Conservation (phyloP, 2,329 filamentous ascomycete species). For the Sporothrix phasma region DNA sequence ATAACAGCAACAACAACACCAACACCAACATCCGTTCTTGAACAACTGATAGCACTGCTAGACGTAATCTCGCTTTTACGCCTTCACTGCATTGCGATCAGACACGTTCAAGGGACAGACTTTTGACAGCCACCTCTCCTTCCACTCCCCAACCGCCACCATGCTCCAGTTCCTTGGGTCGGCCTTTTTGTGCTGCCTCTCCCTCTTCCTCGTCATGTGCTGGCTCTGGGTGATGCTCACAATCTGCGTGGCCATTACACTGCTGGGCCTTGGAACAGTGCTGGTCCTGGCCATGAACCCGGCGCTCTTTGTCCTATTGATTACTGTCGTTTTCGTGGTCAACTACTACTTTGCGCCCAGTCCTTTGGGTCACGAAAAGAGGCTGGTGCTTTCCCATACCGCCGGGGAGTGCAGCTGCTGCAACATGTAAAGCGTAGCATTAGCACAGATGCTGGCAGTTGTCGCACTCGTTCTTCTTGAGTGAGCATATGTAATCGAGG, state of each 20-base stretch:
- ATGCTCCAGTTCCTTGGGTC: not conserved
- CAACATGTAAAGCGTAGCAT: not conserved
- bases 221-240: not conserved
- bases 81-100: not conserved
- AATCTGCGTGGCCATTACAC: not conserved
- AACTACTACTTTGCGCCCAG: not conserved
- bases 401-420: not conserved
- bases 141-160: not conserved
- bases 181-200: not conserved
- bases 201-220: not conserved
- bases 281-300: not conserved
- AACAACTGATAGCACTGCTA: not conserved
- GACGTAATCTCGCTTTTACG: not conserved
- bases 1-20: not conserved
- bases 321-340: not conserved
- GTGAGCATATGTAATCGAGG: too few species aligned
- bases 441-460: not conserved
- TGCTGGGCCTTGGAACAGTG: not conserved
- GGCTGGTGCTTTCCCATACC: not conserved
- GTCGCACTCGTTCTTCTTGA: too few species aligned
- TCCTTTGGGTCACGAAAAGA: not conserved
- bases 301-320: not conserved
- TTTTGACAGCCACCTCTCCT: not conserved
- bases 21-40: not conserved
- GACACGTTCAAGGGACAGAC: not conserved